Percentiles rank a stretch among this genome's conserved stretches.
These are phyloP conservation scores for Ochetophila trinervis DNA, from an alignment of 306 rosid species.

Conservation along the genomic window DNA sequence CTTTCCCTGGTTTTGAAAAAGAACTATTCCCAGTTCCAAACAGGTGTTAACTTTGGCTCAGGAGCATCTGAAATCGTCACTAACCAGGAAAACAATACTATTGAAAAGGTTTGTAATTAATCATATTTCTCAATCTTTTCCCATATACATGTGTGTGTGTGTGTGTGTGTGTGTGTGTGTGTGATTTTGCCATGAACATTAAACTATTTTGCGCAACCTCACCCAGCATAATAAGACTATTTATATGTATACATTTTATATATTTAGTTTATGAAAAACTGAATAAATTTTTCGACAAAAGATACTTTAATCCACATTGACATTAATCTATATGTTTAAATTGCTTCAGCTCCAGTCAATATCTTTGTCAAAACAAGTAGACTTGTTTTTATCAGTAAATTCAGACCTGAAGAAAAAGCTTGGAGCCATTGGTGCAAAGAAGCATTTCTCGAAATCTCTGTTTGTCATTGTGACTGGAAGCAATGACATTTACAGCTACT, in stretches of 20 bases:
- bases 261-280: too few species aligned
- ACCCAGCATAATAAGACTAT: not conserved
- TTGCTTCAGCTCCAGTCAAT: conserved; percentile 43
- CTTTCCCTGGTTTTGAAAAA: conserved; percentile 37
- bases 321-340: not conserved
- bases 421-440: conserved; percentile 29
- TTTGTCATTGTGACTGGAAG: conserved; percentile 58
- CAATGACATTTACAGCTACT: conserved; percentile 71
- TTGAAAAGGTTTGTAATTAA: conserved; percentile 45
- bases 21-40: conserved; percentile 29
- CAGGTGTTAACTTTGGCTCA: conserved; percentile 86
- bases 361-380: conserved; percentile 58
- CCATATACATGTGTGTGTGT: too few species aligned
- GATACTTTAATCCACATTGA: not conserved
- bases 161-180: too few species aligned
- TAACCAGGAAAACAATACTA: conserved; percentile 25
- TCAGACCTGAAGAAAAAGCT: conserved; percentile 30
- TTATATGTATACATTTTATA: too few species aligned
- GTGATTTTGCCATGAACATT: too few species aligned
- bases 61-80: conserved; percentile 67
- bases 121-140: not conserved
- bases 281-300: not conserved
- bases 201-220: too few species aligned
- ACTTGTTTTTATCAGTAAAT: conserved; percentile 36
- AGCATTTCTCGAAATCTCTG: conserved; percentile 58